Conservation (phyloP, 1,139 yeast species). For the Blastobotrys indianensis region DNA sequence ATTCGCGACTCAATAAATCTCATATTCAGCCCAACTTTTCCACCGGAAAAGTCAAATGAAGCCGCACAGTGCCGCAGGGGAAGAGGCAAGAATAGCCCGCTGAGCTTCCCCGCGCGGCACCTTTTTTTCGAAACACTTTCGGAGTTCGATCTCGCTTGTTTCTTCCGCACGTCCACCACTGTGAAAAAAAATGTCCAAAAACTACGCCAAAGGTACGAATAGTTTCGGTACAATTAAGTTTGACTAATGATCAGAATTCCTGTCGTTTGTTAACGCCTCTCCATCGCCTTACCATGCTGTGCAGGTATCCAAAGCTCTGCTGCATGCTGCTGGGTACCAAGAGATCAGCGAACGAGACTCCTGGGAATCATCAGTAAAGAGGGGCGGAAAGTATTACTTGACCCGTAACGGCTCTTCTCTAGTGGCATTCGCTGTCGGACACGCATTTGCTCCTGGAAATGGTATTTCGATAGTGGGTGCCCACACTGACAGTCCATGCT, state of each 20-base stretch:
- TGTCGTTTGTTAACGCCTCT: slow-evolving; percentile 73
- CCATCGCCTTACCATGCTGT: slow-evolving; percentile 98
- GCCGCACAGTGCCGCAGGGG: too few relatives aligned
- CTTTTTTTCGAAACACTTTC: too few relatives aligned
- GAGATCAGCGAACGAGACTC: slow-evolving; percentile 69
- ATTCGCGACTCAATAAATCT: slow-evolving; percentile 6
- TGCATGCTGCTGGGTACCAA: slow-evolving; percentile 57
- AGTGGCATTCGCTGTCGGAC: slow-evolving; percentile 80
- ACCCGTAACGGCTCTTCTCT: slow-evolving; percentile 78
- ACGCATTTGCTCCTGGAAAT: slow-evolving; percentile 67
- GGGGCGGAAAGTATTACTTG: slow-evolving; percentile 53
- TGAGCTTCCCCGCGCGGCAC: too few relatives aligned
- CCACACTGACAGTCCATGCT: slow-evolving; percentile 92
- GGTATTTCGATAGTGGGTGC: slow-evolving; percentile 90
- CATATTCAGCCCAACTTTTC: too few relatives aligned
- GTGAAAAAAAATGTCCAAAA: slow-evolving; percentile 8
- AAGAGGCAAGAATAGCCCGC: too few relatives aligned
- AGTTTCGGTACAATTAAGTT: not conserved
- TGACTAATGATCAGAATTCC: slow-evolving; percentile 41
- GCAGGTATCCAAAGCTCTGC: slow-evolving; percentile 49
- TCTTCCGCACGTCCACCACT: too few relatives aligned
- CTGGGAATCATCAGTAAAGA: slow-evolving; percentile 58
- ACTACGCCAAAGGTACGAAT: slow-evolving; percentile 9
- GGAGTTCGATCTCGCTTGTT: too few relatives aligned
- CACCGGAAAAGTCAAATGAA: too few relatives aligned